A percentile compares a stretch with the other conserved stretches of the same genome.
These are phyloP conservation scores for Apophysomyces elegans DNA, from an alignment of 371 early-diverging fungal species.

Conservation along the genomic window DNA sequence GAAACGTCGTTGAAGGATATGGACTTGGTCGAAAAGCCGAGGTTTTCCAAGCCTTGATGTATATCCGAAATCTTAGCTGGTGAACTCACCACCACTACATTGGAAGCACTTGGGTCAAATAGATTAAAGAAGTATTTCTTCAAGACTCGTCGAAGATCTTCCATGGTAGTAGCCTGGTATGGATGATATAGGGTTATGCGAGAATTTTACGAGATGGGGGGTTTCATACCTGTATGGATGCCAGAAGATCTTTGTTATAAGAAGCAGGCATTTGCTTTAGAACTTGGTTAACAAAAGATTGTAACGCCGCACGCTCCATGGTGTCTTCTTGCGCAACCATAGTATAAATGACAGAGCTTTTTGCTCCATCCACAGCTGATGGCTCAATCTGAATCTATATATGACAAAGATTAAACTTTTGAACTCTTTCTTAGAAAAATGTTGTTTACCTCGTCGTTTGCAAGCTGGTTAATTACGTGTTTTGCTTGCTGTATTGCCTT, in stretches of 20 bases:
- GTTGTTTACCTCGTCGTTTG: slow-evolving; percentile 41
- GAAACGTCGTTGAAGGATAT: slow-evolving; percentile 46
- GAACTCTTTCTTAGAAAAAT: no score
- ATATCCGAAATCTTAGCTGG: slow-evolving; percentile 58
- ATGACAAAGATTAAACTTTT: neutral
- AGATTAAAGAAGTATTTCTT: slow-evolving; percentile 57
- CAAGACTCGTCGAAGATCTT: slow-evolving; percentile 43
- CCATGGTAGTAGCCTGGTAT: slow-evolving; percentile 46
- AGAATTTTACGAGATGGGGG: neutral
- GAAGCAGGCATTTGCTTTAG: slow-evolving; percentile 59
- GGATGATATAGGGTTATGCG: neutral
- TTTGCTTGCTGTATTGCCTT: slow-evolving; percentile 66
- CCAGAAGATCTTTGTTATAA: slow-evolving; percentile 57
- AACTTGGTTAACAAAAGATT: slow-evolving; percentile 63
- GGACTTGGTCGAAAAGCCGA: slow-evolving; percentile 40
- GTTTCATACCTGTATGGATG: slow-evolving; percentile 43
- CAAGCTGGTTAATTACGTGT: slow-evolving; percentile 57
- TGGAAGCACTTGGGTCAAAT: slow-evolving; percentile 57
- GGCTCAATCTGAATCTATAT: slow-evolving; percentile 55
- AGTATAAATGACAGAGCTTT: slow-evolving; percentile 67
- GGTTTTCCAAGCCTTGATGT: slow-evolving; percentile 38
- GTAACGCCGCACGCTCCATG: slow-evolving; percentile 61
- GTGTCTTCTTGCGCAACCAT: slow-evolving; percentile 62
- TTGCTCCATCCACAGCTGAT: slow-evolving; percentile 65
- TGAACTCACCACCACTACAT: slow-evolving; percentile 61